Evolutionary conservation across 2,329 filamentous ascomycete genomes (phyloP).

Genomic region (Xylaria sp.): DNA sequence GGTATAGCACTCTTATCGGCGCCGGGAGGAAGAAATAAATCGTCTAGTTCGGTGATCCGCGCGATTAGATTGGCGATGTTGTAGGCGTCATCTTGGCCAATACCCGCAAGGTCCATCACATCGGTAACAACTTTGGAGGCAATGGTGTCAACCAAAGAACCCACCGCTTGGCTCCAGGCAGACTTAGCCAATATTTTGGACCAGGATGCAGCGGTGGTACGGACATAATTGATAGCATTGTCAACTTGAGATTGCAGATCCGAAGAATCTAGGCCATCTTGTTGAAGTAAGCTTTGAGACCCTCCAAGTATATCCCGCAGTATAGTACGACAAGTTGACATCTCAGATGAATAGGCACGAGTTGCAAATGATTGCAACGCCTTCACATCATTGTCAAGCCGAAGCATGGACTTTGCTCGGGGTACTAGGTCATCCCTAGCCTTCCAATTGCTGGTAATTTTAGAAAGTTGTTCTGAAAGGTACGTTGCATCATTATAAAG

Average conservation of each 20-base stretch:
- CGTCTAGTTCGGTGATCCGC: conserved; percentile 62
- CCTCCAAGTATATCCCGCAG: conserved; percentile 66
- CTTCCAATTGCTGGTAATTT: conserved; percentile 58
- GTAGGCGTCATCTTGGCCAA: conserved; percentile 69
- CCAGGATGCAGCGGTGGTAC: conserved; percentile 61
- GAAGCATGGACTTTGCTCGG: conserved; percentile 59
- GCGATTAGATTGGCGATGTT: conserved; percentile 64
- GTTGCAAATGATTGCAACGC: conserved; percentile 65
- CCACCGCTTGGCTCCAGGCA: conserved; percentile 67
- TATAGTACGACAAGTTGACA: conserved; percentile 64
- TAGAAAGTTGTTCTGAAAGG: conserved; percentile 61
- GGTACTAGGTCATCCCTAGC: conserved; percentile 56
- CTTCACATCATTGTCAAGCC: conserved; percentile 64
- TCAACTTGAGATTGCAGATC: conserved; percentile 50
- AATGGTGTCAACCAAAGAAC: conserved; percentile 63
- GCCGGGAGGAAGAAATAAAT: conserved; percentile 58
- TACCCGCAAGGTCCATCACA: conserved; percentile 65
- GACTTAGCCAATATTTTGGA: conserved; percentile 62
- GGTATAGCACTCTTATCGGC: conserved; percentile 51
- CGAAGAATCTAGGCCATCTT: conserved; percentile 58
- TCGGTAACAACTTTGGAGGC: conserved; percentile 65
- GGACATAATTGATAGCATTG: conserved; percentile 58
- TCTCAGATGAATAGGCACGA: conserved; percentile 65
- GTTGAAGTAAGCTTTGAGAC: conserved; percentile 64
- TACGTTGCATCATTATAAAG: conserved; percentile 72